A percentile compares a stretch with the other conserved stretches of the same genome.
These are phyloP conservation scores for Gastrodia elata DNA, from an alignment of 106 monocot genomes.

Conservation along the genomic window DNA sequence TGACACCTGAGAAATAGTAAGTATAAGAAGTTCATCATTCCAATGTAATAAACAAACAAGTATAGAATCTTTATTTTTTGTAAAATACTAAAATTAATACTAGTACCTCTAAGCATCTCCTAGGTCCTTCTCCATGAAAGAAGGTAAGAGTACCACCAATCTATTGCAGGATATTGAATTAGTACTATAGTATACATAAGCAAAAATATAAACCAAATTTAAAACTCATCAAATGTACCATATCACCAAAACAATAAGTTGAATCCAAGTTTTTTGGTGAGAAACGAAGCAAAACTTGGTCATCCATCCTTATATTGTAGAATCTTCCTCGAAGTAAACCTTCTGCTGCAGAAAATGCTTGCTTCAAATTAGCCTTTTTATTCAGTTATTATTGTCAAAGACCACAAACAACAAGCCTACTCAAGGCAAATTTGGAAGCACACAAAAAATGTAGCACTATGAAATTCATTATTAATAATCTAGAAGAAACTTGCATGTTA, in stretches of 20 bases:
- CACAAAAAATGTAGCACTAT: background rate
- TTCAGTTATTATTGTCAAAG: background rate
- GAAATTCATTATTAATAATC: background rate
- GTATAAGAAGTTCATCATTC: background rate
- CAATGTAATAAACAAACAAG: background rate
- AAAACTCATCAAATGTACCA: conserved; percentile 39
- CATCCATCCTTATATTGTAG: conserved; percentile 95
- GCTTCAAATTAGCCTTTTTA: conserved; percentile 26
- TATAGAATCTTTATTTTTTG: background rate
- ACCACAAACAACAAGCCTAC: background rate
- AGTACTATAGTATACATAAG: background rate
- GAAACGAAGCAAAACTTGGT: conserved; percentile 81
- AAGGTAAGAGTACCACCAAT: conserved; percentile 95
- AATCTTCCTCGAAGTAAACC: conserved; percentile 91
- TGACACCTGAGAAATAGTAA: conserved; percentile 43
- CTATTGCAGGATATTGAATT: conserved; percentile 26
- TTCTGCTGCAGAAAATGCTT: conserved; percentile 88
- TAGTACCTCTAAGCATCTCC: conserved; percentile 91
- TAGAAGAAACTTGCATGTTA: background rate
- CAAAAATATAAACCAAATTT: background rate
- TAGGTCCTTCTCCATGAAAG: conserved; percentile 66
- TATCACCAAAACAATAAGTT: conserved; percentile 90
- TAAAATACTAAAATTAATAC: background rate
- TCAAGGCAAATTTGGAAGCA: background rate
- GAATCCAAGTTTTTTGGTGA: conserved; percentile 92